These are phyloP conservation scores for Pseudocercospora vitis DNA, from an alignment of 2,329 filamentous ascomycete genomes.

Conservation along the genomic window DNA sequence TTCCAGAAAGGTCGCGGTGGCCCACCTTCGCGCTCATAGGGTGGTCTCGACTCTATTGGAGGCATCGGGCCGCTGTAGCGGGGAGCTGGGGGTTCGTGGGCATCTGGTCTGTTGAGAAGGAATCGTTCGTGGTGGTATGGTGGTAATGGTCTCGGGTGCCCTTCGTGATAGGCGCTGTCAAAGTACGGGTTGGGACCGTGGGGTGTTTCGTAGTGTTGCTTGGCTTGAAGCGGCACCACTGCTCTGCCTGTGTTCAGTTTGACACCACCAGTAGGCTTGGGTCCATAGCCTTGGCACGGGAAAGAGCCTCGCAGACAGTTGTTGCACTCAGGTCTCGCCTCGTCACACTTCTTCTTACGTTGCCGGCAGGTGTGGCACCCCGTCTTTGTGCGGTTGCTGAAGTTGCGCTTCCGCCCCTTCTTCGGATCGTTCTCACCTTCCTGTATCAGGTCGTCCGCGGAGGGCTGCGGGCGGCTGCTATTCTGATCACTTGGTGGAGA, in stretches of 20 bases:
- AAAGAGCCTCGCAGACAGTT: conserved; percentile 92
- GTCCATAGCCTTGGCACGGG: conserved; percentile 82
- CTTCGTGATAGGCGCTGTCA: conserved; percentile 21
- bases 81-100: conserved; percentile 9
- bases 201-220: conserved; percentile 15
- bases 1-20: conserved; percentile 13
- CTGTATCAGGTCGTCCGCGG: conserved; percentile 6
- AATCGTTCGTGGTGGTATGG: conserved; percentile 10
- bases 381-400: conserved; percentile 94
- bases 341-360: conserved; percentile 98
- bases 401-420: conserved; percentile 70
- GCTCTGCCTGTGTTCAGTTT: conserved; percentile 16
- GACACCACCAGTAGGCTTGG: conserved; percentile 29
- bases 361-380: conserved; percentile 88
- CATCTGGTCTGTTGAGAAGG: conserved; percentile 8
- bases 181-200: conserved; percentile 15
- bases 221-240: conserved; percentile 21
- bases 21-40: conserved; percentile 22
- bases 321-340: conserved; percentile 85
- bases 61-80: conserved; percentile 15
- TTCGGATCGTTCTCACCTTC: conserved; percentile 45
- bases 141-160: conserved; percentile 4
- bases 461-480: conserved; percentile 40
- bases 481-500: conserved; percentile 38
- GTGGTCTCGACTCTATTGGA: conserved; percentile 18